Evolutionary conservation across 192 early-diverging fungal species (phyloP), one percentile per base, ranked within the genome.

Genomic region (Coemansia sp.): DNA sequence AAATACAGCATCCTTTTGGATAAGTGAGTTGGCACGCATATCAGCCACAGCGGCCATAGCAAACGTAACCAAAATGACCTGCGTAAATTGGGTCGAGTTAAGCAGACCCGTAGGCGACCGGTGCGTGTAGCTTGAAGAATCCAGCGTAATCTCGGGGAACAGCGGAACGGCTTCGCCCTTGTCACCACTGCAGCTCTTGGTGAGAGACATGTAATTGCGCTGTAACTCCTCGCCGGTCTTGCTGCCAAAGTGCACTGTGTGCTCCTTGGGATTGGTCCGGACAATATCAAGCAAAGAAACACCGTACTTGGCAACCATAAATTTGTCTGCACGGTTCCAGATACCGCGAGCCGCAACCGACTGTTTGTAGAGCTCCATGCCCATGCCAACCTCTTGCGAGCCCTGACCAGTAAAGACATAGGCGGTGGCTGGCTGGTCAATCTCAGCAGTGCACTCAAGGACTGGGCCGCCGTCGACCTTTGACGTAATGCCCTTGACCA

Each of bases 391-490:
- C 74, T 94, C 90, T 73, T 98, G 95, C 65, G 94, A 94, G 63
- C 95, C 95, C 67, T 97, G 95, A 43, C 95, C 95, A 40, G 95
- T 97, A 70, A 97, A 97, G n/a, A 97, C 89, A 56, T 94, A 98
- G 20, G 92, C 88, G 28, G 93, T 95, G 45, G 80, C 80, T 34
- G 93, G 89, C 82, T 98, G 95, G 53, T 94, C 93, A 24, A 98
- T 89, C 83, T 96, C 89, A 40, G 93, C 94, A 6, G 84, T 85
- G 59, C 93, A 89, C 36, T 84, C 84, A 39, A 97, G 84, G 13
- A 97, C 90, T 2, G 40, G 35, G 4, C 67, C 82, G 28, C 89
- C 90, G 59, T 84, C 83, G 50, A 90, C 86, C 76, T 94, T 95
- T 65, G 88, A 71, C 9, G 94, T 93, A 57, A 87, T 84, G 34